Evolutionary conservation across 495 filamentous ascomycete species (phyloP).

Genomic region (Neurospora sp.): DNA sequence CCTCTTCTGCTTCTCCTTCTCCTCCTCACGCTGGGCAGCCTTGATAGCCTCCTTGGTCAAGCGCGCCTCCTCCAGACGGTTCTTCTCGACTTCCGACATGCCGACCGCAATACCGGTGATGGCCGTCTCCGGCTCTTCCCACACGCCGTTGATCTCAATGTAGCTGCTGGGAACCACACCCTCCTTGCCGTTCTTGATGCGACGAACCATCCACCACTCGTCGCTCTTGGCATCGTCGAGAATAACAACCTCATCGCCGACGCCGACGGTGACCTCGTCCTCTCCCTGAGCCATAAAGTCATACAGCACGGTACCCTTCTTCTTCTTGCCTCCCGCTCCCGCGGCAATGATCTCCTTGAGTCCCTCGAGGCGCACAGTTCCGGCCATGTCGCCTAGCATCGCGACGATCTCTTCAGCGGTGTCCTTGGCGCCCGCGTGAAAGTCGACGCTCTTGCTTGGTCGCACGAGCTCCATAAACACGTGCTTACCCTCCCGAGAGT

Average conservation of each 20-base stretch:
- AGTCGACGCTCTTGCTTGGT: constrained; percentile 87
- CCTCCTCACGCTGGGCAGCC: constrained; percentile 43
- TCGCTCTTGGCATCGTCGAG: constrained; percentile 85
- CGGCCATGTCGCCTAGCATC: constrained; percentile 80
- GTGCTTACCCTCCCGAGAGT: constrained; percentile 96
- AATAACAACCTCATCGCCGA: constrained; percentile 84
- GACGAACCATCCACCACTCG: constrained; percentile 96
- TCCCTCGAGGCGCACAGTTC: constrained; percentile 71
- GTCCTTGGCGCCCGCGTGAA: constrained; percentile 95
- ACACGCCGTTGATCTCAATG: constrained; percentile 68
- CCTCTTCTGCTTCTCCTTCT: constrained; percentile 34
- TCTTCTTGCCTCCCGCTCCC: constrained; percentile 46
- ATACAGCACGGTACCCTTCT: constrained; percentile 81
- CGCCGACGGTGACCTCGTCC: constrained; percentile 87
- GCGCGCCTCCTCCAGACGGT: constrained; percentile 71
- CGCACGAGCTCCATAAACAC: constrained; percentile 88
- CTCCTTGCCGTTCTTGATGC: constrained; percentile 81
- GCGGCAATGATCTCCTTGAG: constrained; percentile 80
- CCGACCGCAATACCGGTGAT: constrained; percentile 52
- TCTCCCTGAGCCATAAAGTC: constrained; percentile 95
- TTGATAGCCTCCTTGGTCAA: constrained; percentile 65
- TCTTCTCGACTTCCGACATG: constrained; percentile 67
- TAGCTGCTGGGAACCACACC: constrained; percentile 99
- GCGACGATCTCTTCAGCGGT: constrained; percentile 87
- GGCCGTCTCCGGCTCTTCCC: constrained; percentile 31